Percentiles rank a stretch among this genome's conserved stretches.
Evolutionary conservation across 2,329 filamentous ascomycete species (phyloP).

Genomic region (Cercospora zeina): DNA sequence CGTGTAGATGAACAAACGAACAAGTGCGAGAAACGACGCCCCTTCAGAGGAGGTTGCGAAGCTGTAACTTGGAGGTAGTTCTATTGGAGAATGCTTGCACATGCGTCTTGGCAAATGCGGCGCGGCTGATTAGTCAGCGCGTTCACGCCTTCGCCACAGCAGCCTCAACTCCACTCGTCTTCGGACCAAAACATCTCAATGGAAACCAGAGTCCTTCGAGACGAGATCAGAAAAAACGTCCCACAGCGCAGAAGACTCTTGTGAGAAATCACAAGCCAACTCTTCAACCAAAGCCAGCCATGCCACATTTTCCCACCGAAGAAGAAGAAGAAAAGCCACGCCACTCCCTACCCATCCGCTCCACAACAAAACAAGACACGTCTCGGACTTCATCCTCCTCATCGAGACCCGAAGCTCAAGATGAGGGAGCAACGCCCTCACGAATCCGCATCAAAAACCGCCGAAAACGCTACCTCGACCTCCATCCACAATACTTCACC

Average conservation of each 20-base stretch:
- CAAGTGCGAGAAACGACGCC: background rate
- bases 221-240: background rate
- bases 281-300: background rate
- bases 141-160: background rate
- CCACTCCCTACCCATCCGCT: background rate
- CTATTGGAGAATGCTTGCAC: background rate
- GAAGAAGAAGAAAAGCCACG: background rate
- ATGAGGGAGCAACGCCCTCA: background rate
- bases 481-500: conserved; percentile 71
- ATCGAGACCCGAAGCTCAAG: background rate
- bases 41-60: background rate
- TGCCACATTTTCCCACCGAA: background rate
- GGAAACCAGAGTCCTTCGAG: background rate
- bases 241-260: background rate
- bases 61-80: background rate
- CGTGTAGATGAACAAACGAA: background rate
- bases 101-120: background rate
- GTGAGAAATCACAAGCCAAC: background rate
- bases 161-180: background rate
- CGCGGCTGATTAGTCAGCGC: background rate
- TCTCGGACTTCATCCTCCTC: too few species aligned
- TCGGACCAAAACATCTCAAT: background rate
- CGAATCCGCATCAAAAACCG: conserved; percentile 62
- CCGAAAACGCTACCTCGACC: conserved; percentile 71
- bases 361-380: background rate